phyloP scores from a whole-genome alignment of 306 rosid genomes.

The Canavalia gladiata region DNA sequence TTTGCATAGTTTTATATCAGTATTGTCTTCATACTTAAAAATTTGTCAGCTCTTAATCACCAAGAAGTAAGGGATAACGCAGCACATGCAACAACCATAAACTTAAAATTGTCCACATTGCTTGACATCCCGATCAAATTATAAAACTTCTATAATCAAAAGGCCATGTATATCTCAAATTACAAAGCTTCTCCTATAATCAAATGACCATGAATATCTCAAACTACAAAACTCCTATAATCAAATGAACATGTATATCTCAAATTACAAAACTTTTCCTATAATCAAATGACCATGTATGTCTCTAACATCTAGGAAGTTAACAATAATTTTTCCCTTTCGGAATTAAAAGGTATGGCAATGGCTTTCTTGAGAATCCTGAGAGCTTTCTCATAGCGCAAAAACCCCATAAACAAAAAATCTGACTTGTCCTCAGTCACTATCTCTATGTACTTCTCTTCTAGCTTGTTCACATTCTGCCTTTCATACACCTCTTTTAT shows the following conservation, averaged over 20 bases:
- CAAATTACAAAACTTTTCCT: not conserved
- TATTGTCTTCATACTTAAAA: no score
- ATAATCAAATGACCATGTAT: not conserved
- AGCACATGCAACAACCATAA: no score
- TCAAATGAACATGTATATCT: no score
- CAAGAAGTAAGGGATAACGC: not conserved
- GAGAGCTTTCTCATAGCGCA: constrained; percentile 67
- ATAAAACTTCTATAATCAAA: no score
- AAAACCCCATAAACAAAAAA: constrained; percentile 90
- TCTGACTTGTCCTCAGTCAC: constrained; percentile 75
- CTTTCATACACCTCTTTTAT: constrained; percentile 69
- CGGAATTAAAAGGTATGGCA: constrained; percentile 46
- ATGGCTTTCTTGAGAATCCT: constrained; percentile 64
- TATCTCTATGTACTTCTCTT: constrained; percentile 72
- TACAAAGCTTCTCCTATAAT: no score
- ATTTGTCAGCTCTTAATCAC: no score
- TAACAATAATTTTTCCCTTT: not conserved
- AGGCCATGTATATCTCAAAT: no score
- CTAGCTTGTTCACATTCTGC: constrained; percentile 65
- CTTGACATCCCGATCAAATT: no score
- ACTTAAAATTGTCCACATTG: no score
- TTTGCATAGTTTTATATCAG: no score
- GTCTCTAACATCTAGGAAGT: not conserved
- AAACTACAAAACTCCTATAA: no score
- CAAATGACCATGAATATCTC: no score